Evolutionary conservation across 1,139 yeast species (phyloP).

Genomic region (Arxiozyma slooffiae): DNA sequence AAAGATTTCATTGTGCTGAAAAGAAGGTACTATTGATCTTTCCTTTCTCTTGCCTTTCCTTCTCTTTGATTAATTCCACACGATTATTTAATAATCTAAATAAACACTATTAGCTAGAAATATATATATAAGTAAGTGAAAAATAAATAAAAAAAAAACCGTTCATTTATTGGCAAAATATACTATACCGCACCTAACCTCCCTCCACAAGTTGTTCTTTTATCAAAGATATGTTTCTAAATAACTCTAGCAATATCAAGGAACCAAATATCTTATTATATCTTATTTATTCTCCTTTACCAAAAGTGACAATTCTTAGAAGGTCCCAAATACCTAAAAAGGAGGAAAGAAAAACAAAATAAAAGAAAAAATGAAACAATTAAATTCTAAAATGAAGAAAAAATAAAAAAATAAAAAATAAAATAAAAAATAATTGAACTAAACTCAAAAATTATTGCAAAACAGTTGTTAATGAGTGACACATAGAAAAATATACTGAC

Average conservation of each 20-base stretch:
- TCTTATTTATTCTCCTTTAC: no score
- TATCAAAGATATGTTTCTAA: background rate
- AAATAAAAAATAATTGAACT: no score
- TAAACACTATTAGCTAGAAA: no score
- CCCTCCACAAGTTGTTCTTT: background rate
- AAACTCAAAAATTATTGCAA: no score
- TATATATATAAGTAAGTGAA: no score
- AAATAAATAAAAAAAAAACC: background rate
- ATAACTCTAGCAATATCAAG: background rate
- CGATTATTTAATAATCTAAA: background rate
- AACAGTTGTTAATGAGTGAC: background rate
- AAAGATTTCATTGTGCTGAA: conserved; percentile 35
- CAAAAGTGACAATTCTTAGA: no score
- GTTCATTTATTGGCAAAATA: background rate
- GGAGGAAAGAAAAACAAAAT: no score
- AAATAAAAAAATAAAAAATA: no score
- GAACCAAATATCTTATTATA: background rate
- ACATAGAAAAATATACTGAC: no score
- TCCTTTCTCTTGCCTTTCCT: background rate
- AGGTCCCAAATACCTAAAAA: background rate
- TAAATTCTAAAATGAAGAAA: background rate
- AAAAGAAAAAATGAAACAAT: no score
- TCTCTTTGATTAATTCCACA: background rate
- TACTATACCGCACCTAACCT: background rate
- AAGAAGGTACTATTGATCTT: background rate